Evolutionary conservation across 495 filamentous ascomycete genomes (phyloP), one percentile per base, ranked within the genome.

Genomic region (Thermothielavioides terrestris): DNA sequence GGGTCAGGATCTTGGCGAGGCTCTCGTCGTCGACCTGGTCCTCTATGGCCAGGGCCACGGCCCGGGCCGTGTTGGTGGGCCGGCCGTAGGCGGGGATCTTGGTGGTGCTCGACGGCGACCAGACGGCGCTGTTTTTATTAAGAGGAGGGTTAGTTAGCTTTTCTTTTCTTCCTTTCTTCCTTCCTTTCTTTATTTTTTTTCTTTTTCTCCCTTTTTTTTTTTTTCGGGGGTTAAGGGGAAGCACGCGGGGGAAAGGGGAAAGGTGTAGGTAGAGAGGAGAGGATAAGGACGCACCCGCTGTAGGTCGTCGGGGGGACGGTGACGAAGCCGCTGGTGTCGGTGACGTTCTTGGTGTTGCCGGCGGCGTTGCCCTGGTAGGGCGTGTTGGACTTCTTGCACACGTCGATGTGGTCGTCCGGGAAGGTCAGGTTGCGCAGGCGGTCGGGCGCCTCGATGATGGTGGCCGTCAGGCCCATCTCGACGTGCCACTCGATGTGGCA

Each of bases 401-500:
- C 73, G 1, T 77, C 61, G 44, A 77, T 61, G 55, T 85, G 80
- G 49, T 82, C 72, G 17, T 71, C 57, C 0, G 88, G 86, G 42
- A 94, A 83, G 72, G 55, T 46, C 14, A 74, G 65, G 12, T 72
- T 54, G 56, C 83, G 76, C 4, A 92, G 57, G 41, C 71, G 67
- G 12, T 77, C 67, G 0, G 86, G 86, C 0, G 76, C 77, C 66
- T 89, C 86, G 57, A 92, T 77, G 25, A 91, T 68, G 8, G 78
- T 85, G 14, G 79, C 82, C 1, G 78, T 78, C 18, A 92, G 73
- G 20, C 87, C 87, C 58, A 78, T 79, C 52, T 77, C 80, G 35
- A 88, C 76, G 59, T 90, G 86, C 83, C 85, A 89, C 70, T 88
- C 85, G 23, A 88, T 75, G 64, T 88, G 85, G 67, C 87, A 90